Evolutionary conservation across 1,284 basidiomycete genomes (phyloP), one percentile per base, ranked within the genome.

Genomic region (Trichosporon asahii): DNA sequence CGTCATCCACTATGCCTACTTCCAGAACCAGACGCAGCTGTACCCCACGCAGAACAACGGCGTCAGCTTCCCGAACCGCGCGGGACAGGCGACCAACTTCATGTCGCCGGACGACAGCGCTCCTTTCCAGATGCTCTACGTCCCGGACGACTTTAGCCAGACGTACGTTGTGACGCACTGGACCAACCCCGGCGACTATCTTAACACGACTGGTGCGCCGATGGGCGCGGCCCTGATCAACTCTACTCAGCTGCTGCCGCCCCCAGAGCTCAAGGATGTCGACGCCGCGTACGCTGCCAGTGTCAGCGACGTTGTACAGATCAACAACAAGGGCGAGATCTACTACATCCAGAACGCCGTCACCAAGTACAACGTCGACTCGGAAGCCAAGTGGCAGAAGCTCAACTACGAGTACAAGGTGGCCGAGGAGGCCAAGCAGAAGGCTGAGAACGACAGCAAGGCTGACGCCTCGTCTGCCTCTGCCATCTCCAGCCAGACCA

Each of bases 1-100:
- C 76, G 92, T 95, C 40, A 92, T 95, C 73, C 93, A 95, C 84
- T 95, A 89, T 83, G 88, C 90, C 12, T 91, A 86, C 85, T 90
- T 91, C 87, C 93, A 95, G 81, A 89, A 91, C 21, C 82, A 86
- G n/a, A 76, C 88, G 4, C 92, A 94, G 79, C 72, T 85, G 0
- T 95, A 90, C 75, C 72, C 80, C 70, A 84, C 87, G 9, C 74
- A 84, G 18, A 67, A 85, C 66, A 81, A 76, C 73, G 84, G 83
- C 31, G 87, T 71, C n/a, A 76, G 86, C 7, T 92, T 95, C 88
- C 93, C 93, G 14, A 87, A 88, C 65, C 84, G 86, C 1, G 88
- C 91, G 75, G 93, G 93, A 25, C 88, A 91, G 80, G 87, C 90
- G 1, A 85, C 90, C 6, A 91, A 90, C 6, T 89, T 95, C 85